Conservation (phyloP, 2,329 filamentous ascomycete genomes). For the Hortaea sp. region DNA sequence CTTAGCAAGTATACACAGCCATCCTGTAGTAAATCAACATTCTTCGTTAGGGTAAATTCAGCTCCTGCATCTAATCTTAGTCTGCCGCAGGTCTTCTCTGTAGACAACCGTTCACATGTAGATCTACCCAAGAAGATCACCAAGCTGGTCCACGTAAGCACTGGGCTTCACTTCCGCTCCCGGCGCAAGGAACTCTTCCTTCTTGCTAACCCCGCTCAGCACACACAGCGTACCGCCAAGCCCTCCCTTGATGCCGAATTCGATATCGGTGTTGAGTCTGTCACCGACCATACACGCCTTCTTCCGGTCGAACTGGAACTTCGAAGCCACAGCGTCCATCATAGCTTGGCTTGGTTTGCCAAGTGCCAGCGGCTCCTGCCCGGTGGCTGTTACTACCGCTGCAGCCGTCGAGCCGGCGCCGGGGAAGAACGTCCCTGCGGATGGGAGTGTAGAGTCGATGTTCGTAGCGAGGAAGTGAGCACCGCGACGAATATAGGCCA, state of each 20-base stretch:
- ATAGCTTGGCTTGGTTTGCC: slow-evolving; percentile 97
- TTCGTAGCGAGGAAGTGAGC: slow-evolving; percentile 90
- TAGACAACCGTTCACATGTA: background rate
- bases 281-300: slow-evolving; percentile 95
- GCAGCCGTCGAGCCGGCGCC: slow-evolving; percentile 77
- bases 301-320: slow-evolving; percentile 76
- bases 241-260: slow-evolving; percentile 83
- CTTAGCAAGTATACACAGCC: background rate
- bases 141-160: slow-evolving; percentile 76
- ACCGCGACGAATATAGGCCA: slow-evolving; percentile 74
- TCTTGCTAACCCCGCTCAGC: slow-evolving; percentile 77
- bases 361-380: slow-evolving; percentile 61
- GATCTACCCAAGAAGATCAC: slow-evolving; percentile 53
- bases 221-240: slow-evolving; percentile 87
- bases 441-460: slow-evolving; percentile 79
- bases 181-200: slow-evolving; percentile 68
- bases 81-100: too few species aligned
- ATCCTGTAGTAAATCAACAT: background rate
- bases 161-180: slow-evolving; percentile 61
- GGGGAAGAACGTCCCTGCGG: slow-evolving; percentile 73
- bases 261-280: slow-evolving; percentile 87
- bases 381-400: slow-evolving; percentile 56
- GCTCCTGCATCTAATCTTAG: too few species aligned
- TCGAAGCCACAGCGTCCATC: slow-evolving; percentile 98
- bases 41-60: background rate